phyloP scores from a whole-genome alignment of 1,284 basidiomycete species.

The Leccinum solheimii region DNA sequence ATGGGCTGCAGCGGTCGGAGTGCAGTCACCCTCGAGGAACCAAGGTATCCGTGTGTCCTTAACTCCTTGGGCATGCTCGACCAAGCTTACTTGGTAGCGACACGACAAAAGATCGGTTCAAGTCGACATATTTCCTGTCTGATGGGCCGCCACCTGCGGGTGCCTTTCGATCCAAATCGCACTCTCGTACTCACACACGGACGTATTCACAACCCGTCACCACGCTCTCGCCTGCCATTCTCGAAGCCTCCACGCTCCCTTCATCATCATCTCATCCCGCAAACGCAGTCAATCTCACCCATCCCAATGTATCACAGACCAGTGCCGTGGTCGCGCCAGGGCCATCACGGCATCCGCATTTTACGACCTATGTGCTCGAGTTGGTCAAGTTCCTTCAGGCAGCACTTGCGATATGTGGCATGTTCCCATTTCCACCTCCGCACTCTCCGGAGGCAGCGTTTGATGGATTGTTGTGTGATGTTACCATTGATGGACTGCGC shows the following conservation, averaged over 20 bases:
- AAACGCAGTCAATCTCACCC: constrained; percentile 7
- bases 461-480: constrained; percentile 74
- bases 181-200: constrained; percentile 31
- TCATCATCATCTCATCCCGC: constrained; percentile 22
- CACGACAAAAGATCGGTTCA: constrained; percentile 74
- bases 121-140: constrained; percentile 63
- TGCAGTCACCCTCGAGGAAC: constrained; percentile 73
- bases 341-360: constrained; percentile 32
- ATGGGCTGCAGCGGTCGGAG: constrained; percentile 77
- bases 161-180: constrained; percentile 32
- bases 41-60: constrained; percentile 43
- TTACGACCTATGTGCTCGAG: constrained; percentile 59
- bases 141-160: constrained; percentile 35
- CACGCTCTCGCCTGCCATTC: constrained; percentile 30
- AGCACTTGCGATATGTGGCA: constrained; percentile 65
- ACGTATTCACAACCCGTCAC: constrained; percentile 31
- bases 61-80: constrained; percentile 9
- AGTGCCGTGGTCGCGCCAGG: constrained; percentile 7
- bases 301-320: constrained; percentile 18
- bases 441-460: constrained; percentile 33
- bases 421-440: constrained; percentile 42
- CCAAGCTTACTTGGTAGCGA: constrained; percentile 46
- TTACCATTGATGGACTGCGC: constrained; percentile 66
- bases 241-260: constrained; percentile 16
- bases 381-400: constrained; percentile 72